Conservation (phyloP, 306 rosid species). For the Malus sylvestris region DNA sequence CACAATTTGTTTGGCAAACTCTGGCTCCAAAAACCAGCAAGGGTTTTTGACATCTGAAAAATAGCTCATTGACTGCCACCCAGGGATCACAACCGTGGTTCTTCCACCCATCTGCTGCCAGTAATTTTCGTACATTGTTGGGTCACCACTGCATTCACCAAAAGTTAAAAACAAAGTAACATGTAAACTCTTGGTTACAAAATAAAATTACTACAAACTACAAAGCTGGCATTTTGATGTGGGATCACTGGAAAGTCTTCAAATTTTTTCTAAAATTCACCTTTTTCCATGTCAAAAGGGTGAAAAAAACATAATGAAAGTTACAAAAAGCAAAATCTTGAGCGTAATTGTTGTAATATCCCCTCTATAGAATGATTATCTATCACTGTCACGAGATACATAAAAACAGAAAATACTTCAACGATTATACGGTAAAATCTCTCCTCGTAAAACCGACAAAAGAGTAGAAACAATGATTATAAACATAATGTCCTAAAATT, state of each 20-base stretch:
- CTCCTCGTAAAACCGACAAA: not conserved
- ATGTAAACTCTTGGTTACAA: not conserved
- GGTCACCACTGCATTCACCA: slow-evolving; percentile 67
- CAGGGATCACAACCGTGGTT: slow-evolving; percentile 54
- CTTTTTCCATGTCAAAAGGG: not conserved
- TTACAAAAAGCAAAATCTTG: too few species aligned
- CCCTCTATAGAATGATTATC: too few species aligned
- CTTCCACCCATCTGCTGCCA: slow-evolving; percentile 64
- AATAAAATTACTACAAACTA: too few species aligned
- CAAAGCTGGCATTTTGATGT: not conserved
- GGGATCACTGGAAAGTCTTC: not conserved
- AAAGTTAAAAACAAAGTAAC: not conserved
- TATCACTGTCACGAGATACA: not conserved
- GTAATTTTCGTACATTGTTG: slow-evolving; percentile 61
- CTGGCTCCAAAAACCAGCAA: slow-evolving; percentile 87
- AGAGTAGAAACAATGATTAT: too few species aligned
- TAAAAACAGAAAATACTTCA: not conserved
- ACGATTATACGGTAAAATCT: not conserved
- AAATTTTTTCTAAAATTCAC: not conserved
- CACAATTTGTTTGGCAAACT: slow-evolving; percentile 48
- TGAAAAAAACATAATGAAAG: not conserved
- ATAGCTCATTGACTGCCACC: slow-evolving; percentile 82
- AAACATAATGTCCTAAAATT: not conserved
- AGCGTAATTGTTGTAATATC: too few species aligned
- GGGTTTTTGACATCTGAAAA: slow-evolving; percentile 48